These are phyloP conservation scores for Microbotryomycetes sp. DNA, from an alignment of 1,284 basidiomycete genomes.

Conservation along the genomic window DNA sequence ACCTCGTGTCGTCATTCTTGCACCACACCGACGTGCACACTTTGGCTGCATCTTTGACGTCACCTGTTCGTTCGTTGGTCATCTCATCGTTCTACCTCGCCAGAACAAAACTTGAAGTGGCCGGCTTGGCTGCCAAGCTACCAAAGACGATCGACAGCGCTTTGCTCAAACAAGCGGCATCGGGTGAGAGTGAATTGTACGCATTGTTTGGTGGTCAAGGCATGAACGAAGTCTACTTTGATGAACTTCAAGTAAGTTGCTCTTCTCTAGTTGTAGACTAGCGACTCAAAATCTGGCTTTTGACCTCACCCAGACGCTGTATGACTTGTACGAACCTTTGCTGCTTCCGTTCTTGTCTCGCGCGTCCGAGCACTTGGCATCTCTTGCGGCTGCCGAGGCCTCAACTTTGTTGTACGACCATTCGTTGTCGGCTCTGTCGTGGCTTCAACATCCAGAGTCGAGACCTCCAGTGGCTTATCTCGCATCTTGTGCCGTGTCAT, in stretches of 20 bases:
- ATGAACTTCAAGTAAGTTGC: constrained; percentile 58
- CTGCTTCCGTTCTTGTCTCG: constrained; percentile 63
- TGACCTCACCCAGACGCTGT: constrained; percentile 57
- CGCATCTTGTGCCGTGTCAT: constrained; percentile 88
- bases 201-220: constrained; percentile 98
- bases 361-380: constrained; percentile 54
- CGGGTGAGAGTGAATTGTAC: constrained; percentile 72
- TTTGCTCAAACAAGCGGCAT: constrained; percentile 63
- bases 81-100: constrained; percentile 76
- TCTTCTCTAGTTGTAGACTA: neutral
- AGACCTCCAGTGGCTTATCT: constrained; percentile 81
- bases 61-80: constrained; percentile 51
- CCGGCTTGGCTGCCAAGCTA: constrained; percentile 52
- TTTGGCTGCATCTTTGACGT: constrained; percentile 66
- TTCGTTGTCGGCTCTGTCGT: constrained; percentile 74
- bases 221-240: constrained; percentile 95
- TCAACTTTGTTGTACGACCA: constrained; percentile 54
- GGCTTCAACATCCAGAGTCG: constrained; percentile 66
- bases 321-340: constrained; percentile 79
- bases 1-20: constrained; percentile 54
- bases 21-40: constrained; percentile 63
- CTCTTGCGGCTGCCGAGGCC: constrained; percentile 46
- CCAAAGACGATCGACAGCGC: constrained; percentile 63
- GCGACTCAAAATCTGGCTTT: neutral
- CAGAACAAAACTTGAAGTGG: constrained; percentile 61